Conservation (phyloP, 805 yeast genomes). For the Lipomyces anomalus region DNA sequence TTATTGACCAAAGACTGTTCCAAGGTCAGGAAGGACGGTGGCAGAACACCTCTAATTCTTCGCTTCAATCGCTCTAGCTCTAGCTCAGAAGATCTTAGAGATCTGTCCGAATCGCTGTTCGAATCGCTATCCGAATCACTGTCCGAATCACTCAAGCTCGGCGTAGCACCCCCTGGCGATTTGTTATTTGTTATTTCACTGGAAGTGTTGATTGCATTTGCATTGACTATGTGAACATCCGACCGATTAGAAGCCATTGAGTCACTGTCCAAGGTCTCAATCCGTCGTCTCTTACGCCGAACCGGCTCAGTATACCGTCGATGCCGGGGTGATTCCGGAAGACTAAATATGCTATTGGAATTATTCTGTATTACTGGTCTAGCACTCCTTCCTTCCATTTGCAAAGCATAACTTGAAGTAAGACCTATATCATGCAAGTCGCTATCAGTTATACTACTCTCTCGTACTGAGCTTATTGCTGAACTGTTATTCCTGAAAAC, state of each 20-base stretch:
- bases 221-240: no score
- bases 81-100: slow-evolving; percentile 3
- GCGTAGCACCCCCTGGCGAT: no score
- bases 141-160: neutral
- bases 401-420: neutral
- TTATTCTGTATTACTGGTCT: no score
- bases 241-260: neutral
- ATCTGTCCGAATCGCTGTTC: neutral
- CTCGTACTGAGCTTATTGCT: neutral
- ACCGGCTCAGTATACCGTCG: no score
- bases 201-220: neutral
- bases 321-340: no score
- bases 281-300: slow-evolving; percentile 3
- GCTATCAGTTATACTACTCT: no score
- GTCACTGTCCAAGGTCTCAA: slow-evolving; percentile 8
- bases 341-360: no score
- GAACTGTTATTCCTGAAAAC: neutral
- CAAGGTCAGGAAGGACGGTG: slow-evolving; percentile 28
- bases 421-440: no score
- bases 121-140: neutral
- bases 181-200: no score
- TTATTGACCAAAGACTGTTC: slow-evolving; percentile 13
- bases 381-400: no score
- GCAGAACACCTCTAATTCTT: slow-evolving; percentile 26
- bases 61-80: slow-evolving; percentile 23